These are phyloP conservation scores for Solanum habrochaites DNA, from an alignment of 257 asterid genomes.

Conservation along the genomic window DNA sequence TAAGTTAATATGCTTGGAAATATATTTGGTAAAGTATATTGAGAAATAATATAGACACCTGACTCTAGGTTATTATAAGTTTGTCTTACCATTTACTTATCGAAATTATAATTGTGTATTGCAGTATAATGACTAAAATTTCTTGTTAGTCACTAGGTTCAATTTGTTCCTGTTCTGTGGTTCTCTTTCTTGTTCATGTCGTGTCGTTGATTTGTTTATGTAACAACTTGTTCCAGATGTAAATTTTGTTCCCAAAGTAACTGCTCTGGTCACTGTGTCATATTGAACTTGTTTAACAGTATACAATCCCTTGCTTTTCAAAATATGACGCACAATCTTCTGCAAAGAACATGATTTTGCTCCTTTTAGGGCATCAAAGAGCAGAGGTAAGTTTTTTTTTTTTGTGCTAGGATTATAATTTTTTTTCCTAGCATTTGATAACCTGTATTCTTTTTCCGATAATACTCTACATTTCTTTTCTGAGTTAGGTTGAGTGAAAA, in stretches of 20 bases:
- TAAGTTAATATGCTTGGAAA: background rate
- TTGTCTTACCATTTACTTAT: background rate
- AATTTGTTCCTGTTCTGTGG: background rate
- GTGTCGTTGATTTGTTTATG: background rate
- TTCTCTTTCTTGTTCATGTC: background rate
- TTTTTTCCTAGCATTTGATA: background rate
- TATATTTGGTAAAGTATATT: background rate
- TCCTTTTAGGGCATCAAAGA: conserved; percentile 34
- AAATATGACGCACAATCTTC: conserved; percentile 31
- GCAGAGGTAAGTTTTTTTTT: conserved; percentile 49
- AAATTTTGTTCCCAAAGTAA: conserved; percentile 59
- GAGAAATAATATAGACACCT: background rate
- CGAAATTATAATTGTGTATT: background rate
- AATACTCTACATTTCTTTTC: background rate
- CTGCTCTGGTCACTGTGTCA: conserved; percentile 86
- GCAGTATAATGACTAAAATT: background rate
- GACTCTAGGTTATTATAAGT: background rate
- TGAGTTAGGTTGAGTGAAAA: conserved; percentile 45
- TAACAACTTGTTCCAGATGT: conserved; percentile 48
- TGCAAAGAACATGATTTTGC: conserved; percentile 63
- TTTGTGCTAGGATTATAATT: background rate
- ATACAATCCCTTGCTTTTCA: conserved; percentile 73
- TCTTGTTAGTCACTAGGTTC: background rate
- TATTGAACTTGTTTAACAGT: conserved; percentile 64
- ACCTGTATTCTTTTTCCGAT: background rate